Percentiles rank a stretch among this genome's conserved stretches.
Evolutionary conservation across 2,329 filamentous ascomycete species (phyloP).

Genomic region (Xylaria sp.): DNA sequence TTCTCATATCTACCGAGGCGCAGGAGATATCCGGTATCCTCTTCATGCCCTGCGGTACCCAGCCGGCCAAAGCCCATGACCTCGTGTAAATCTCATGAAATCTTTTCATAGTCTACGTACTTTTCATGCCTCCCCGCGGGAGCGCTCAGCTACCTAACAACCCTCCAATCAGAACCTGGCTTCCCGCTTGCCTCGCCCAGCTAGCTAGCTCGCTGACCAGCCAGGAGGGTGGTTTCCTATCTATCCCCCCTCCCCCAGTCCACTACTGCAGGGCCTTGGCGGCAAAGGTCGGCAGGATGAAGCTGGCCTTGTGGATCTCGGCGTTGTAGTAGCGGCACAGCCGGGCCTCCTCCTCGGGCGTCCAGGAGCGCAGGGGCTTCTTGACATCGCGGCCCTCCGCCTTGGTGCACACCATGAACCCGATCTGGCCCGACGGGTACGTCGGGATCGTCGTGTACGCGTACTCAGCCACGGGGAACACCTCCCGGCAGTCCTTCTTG

Average conservation of each 20-base stretch:
- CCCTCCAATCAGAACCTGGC: too few species aligned
- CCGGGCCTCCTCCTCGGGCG: constrained; percentile 85
- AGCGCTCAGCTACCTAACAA: too few species aligned
- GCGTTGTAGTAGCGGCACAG: constrained; percentile 97
- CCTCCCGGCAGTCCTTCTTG: constrained; percentile 94
- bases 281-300: constrained; percentile 91
- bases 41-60: too few species aligned
- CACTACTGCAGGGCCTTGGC: constrained; percentile 69
- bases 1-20: not conserved
- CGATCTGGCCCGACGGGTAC: constrained; percentile 98
- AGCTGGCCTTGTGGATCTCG: constrained; percentile 93
- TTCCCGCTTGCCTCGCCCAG: not conserved
- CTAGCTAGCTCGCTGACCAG: not conserved
- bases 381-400: constrained; percentile 81
- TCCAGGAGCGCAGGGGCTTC: constrained; percentile 81
- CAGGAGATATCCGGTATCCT: too few species aligned
- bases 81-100: not conserved
- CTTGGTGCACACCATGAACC: constrained; percentile 99
- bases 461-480: constrained; percentile 98
- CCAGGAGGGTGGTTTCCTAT: constrained; percentile 15
- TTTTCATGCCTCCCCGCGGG: not conserved
- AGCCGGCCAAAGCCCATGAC: not conserved
- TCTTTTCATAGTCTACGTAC: not conserved
- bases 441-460: constrained; percentile 99
- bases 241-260: not conserved